Evolutionary conservation across 331 rosid genomes (phyloP).

Genomic region (Pyrus hybrid): DNA sequence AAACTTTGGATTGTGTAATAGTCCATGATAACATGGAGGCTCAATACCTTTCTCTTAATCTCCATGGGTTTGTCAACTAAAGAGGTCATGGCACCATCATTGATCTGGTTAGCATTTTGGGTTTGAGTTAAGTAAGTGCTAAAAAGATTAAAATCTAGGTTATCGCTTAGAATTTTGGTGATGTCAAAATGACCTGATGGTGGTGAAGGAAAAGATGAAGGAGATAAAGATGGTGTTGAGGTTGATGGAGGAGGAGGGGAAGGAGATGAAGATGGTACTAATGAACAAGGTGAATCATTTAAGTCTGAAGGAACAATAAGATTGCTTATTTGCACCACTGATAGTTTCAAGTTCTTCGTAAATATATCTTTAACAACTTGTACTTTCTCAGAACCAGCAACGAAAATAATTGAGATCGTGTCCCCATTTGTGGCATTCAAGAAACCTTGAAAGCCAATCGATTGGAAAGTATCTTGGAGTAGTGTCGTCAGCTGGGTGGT

Average conservation of each 20-base stretch:
- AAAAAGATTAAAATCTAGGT: not conserved
- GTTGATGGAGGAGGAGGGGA: not conserved
- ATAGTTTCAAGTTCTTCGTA: not conserved
- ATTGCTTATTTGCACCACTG: conserved; percentile 10
- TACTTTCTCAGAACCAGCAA: not conserved
- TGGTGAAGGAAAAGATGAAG: not conserved
- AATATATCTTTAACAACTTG: not conserved
- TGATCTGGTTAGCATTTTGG: not conserved
- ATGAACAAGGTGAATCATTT: not conserved
- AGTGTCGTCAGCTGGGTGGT: conserved; percentile 12
- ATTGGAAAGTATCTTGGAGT: conserved; percentile 7
- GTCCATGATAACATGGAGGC: not conserved
- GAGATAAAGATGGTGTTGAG: not conserved
- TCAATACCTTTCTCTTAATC: not conserved
- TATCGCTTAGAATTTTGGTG: not conserved
- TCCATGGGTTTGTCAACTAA: not conserved
- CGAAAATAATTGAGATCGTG: conserved; percentile 8
- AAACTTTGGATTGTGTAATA: not conserved
- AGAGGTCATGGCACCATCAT: not conserved
- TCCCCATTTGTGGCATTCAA: conserved; percentile 1
- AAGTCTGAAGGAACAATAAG: not conserved
- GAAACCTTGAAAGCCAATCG: conserved; percentile 12
- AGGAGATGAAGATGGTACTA: not conserved
- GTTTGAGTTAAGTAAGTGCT: not conserved
- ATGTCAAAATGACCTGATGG: not conserved